Base-by-base conservation (phyloP, 2,329 filamentous ascomycete species). In the Ophiognomonia clavigignenti-juglandacearum region DNA sequence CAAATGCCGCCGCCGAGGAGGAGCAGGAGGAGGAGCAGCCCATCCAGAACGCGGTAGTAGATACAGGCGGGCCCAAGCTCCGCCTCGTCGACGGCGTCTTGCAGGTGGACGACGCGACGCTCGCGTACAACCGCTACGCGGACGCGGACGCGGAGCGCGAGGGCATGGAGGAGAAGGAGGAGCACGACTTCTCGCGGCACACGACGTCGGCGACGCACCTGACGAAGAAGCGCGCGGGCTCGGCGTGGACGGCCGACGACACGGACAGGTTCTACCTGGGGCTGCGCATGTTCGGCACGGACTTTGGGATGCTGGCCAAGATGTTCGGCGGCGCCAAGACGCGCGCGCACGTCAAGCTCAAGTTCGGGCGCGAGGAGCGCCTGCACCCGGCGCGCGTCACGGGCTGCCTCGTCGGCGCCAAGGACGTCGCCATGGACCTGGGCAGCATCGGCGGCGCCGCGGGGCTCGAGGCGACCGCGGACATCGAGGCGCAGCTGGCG, bases 321-420 rank as follows among this genome's bases (percentile, higher is more conserved):
- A 82, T 90, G 75, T 91, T 95, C 59, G 78, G 82, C 1, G 77
- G 78, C 26, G 26, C 22, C 53, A 82, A 85, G 59, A 85, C 78
- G 50, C 77, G 88, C 16, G 78, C 83, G 26, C 81, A 87, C 62
- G 77, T 93, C 66, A 92, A 92, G 68, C 76, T 85, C 54, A 93
- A 93, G 62, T 93, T 88, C 67, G 86, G 84, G 57, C 82, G 84
- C 51, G 88, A 93, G 65, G 88, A 93, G 66, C 74, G 80, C 27
- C 71, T 79, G 44, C 75, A 84, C 53, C 82, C 85, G 0, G 66
- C 69, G 3, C 75, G 78, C 52, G 74, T 95, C 55, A 81, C 80
- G 51, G 73, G 74, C 29, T 80, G 80, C 5, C 70, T 93, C 47
- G 77, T 76, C 29, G 80, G 79, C 47, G 70, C 76, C 55, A 78